Evolutionary conservation across 2,329 filamentous ascomycete species (phyloP).

Genomic region (Penicillium janthinellum): DNA sequence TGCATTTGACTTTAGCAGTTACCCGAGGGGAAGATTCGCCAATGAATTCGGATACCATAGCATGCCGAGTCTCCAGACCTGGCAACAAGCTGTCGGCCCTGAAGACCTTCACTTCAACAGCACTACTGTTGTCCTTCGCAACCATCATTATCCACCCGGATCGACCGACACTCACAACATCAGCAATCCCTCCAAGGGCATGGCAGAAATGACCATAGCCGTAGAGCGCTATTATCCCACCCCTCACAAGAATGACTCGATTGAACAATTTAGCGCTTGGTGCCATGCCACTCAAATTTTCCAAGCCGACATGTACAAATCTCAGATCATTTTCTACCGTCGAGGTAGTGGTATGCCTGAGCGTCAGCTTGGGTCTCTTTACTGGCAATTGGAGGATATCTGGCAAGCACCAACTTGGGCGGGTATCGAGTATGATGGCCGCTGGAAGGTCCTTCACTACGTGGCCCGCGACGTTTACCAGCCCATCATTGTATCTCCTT

Average conservation of each 20-base stretch:
- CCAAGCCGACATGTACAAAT: slow-evolving; percentile 64
- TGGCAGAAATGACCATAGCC: slow-evolving; percentile 61
- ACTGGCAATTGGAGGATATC: slow-evolving; percentile 68
- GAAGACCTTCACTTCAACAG: slow-evolving; percentile 61
- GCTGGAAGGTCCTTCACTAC: slow-evolving; percentile 66
- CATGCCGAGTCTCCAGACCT: slow-evolving; percentile 63
- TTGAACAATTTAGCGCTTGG: slow-evolving; percentile 65
- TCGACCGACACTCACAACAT: slow-evolving; percentile 52
- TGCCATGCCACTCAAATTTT: slow-evolving; percentile 64
- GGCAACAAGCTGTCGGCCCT: slow-evolving; percentile 56
- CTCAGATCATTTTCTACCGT: slow-evolving; percentile 64
- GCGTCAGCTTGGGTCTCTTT: slow-evolving; percentile 61
- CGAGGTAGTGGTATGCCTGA: slow-evolving; percentile 60
- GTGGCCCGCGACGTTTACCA: slow-evolving; percentile 60
- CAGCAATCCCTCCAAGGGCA: slow-evolving; percentile 35
- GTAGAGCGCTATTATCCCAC: slow-evolving; percentile 59
- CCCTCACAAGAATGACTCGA: slow-evolving; percentile 54
- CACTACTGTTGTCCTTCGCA: slow-evolving; percentile 56
- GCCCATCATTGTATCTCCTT: slow-evolving; percentile 61
- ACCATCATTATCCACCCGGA: slow-evolving; percentile 61
- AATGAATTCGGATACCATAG: slow-evolving; percentile 67
- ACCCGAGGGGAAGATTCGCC: slow-evolving; percentile 62
- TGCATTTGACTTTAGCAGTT: slow-evolving; percentile 58
- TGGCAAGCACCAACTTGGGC: slow-evolving; percentile 68
- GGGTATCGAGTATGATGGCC: slow-evolving; percentile 62